A percentile compares a stretch with the other conserved stretches of the same genome.
phyloP scores from a whole-genome alignment of 768 basidiomycete genomes.

The Russula sp. region DNA sequence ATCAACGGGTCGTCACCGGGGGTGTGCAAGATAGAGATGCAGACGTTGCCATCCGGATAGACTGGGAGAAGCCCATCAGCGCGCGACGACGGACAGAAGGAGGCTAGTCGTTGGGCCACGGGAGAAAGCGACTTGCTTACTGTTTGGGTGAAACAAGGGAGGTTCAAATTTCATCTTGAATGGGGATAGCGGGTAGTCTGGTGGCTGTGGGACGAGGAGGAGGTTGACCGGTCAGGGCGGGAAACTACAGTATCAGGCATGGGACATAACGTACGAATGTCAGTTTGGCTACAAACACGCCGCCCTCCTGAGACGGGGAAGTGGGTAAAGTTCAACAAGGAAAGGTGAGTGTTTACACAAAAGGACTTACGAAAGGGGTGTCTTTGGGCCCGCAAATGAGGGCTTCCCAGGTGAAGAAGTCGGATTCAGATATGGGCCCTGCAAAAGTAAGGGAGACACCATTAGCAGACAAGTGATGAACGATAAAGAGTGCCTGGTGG shows the following conservation, averaged over 20 bases:
- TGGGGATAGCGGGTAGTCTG: constrained; percentile 94
- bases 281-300: constrained; percentile 87
- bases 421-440: constrained; percentile 87
- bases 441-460: neutral
- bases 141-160: constrained; percentile 95
- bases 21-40: constrained; percentile 96
- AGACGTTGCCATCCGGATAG: constrained; percentile 93
- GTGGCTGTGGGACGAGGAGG: constrained; percentile 45
- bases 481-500: neutral
- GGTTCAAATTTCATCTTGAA: constrained; percentile 99
- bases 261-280: constrained; percentile 65
- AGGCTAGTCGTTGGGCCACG: too few species aligned
- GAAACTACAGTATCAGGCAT: neutral
- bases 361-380: constrained; percentile 74
- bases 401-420: constrained; percentile 96
- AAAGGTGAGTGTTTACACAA: neutral
- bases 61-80: constrained; percentile 42
- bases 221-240: neutral
- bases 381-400: constrained; percentile 91
- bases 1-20: constrained; percentile 88
- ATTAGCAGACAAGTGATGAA: neutral
- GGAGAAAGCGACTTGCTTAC: constrained; percentile 43
- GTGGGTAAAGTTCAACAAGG: neutral
- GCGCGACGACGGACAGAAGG: neutral
- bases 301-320: constrained; percentile 65